Percentiles rank a stretch among this genome's conserved stretches.
Evolutionary conservation across 192 early-diverging fungal species (phyloP).

Genomic region (Neocallimastix lanati): DNA sequence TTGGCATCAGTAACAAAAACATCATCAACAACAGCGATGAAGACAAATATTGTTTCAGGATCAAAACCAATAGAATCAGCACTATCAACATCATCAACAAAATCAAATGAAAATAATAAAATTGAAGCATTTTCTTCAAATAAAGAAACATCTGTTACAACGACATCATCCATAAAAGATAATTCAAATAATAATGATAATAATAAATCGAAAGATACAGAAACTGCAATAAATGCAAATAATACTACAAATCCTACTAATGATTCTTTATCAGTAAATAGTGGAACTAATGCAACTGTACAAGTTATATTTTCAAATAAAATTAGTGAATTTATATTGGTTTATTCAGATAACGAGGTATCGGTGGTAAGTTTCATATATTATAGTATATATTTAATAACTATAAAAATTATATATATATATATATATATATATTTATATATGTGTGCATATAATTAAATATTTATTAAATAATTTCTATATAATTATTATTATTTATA

Average conservation of each 20-base stretch:
- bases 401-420: too few species aligned
- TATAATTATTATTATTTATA: background rate
- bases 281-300: background rate
- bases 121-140: too few species aligned
- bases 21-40: background rate
- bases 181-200: too few species aligned
- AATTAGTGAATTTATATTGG: slow-evolving; percentile 2
- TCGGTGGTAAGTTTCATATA: slow-evolving; percentile 17
- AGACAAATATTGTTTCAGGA: background rate
- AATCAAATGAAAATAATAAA: background rate
- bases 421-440: background rate
- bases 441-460: too few species aligned
- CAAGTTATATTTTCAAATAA: background rate
- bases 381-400: too few species aligned
- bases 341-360: slow-evolving; percentile 16
- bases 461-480: background rate
- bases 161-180: too few species aligned
- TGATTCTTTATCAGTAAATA: background rate
- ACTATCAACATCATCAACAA: background rate
- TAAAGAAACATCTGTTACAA: too few species aligned
- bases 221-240: background rate
- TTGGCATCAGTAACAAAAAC: background rate
- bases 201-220: too few species aligned
- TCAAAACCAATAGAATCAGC: background rate
- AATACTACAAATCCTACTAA: background rate